Base-by-base conservation (phyloP, 306 rosid species). In the Morella rubra region DNA sequence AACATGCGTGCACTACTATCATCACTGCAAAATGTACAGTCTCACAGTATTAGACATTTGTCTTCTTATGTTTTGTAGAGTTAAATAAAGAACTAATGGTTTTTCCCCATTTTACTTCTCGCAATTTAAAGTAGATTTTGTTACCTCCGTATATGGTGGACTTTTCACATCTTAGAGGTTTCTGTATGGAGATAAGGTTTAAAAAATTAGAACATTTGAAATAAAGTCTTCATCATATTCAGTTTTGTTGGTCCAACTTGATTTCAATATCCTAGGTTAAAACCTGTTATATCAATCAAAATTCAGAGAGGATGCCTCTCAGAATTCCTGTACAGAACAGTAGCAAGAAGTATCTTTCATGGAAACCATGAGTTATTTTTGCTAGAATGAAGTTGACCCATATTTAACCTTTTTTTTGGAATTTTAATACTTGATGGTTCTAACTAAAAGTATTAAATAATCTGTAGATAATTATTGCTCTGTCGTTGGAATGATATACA, bases 1-100 rank as follows among this genome's bases (percentile, higher is more conserved):
- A 95, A 95, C 73, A 77, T 95, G 87, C 96, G 97, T 80, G 97
- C 99, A 61, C 77, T 95, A 76, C 82, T 95, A 22, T 95, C 97
- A 32, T 74, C 97, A 42, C 73, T 92, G 83, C 96, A 95, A 76
- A 46, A 73, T 81, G 97, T 92, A 73, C 44, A 2, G 89, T 67
- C 4, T 66, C 79, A 45, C 74, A 80, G 19, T 44, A 60, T 3
- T 11, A 8, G 20, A 56, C 15, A 56, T 20, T 56, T 8, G 5
- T 8, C 4, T 56, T 58, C 32, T 58, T 20, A 20, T 58, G 41
- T 58, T 16, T 20, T n/a, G n/a, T 20, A 14, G 13, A 52, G 22
- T 52, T 1, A 52, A 58, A 58, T 58, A 4, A 58, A 58, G 12
- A 2, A 58, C 9, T 20, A 22, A 58, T 19, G 14, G 5, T 52